Evolutionary conservation across 139 green algal species (phyloP).

Genomic region (Chlorella sp.): DNA sequence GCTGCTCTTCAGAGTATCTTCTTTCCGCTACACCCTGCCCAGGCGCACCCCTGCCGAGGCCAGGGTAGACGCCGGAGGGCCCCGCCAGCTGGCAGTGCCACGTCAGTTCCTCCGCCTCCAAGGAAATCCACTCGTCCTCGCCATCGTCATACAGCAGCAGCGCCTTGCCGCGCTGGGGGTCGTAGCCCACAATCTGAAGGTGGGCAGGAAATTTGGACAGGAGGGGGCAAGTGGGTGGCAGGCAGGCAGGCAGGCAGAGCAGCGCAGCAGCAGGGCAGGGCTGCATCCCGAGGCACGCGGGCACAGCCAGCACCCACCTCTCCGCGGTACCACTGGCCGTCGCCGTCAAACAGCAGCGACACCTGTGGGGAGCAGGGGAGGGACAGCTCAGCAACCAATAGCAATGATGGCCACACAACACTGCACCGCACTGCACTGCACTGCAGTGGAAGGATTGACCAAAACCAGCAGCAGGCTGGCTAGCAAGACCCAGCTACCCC

Average conservation of each 20-base stretch:
- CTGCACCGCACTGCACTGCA: too few species aligned
- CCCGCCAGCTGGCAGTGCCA: slow-evolving; percentile 43
- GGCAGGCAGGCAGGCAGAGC: too few species aligned
- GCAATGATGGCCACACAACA: too few species aligned
- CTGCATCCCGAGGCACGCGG: too few species aligned
- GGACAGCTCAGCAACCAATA: background rate
- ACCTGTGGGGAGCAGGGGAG: slow-evolving; percentile 23
- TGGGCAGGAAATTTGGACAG: too few species aligned
- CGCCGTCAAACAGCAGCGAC: slow-evolving; percentile 59
- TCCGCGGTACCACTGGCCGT: slow-evolving; percentile 43
- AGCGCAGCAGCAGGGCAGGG: too few species aligned
- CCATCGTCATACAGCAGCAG: slow-evolving; percentile 71
- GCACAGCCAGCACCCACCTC: slow-evolving; percentile 23
- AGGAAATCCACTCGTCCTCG: slow-evolving; percentile 78
- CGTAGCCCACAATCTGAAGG: slow-evolving; percentile 39
- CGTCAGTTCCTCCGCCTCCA: slow-evolving; percentile 59
- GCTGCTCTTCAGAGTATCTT: too few species aligned
- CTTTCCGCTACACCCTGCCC: background rate
- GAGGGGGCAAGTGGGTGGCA: too few species aligned
- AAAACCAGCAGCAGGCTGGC: too few species aligned
- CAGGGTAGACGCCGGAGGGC: slow-evolving; percentile 24
- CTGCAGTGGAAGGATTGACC: too few species aligned
- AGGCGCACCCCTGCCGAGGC: background rate
- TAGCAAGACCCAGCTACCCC: too few species aligned
- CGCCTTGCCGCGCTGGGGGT: slow-evolving; percentile 25